These are phyloP conservation scores for Xylaria sp. DNA, from an alignment of 495 filamentous ascomycete species.

Conservation along the genomic window DNA sequence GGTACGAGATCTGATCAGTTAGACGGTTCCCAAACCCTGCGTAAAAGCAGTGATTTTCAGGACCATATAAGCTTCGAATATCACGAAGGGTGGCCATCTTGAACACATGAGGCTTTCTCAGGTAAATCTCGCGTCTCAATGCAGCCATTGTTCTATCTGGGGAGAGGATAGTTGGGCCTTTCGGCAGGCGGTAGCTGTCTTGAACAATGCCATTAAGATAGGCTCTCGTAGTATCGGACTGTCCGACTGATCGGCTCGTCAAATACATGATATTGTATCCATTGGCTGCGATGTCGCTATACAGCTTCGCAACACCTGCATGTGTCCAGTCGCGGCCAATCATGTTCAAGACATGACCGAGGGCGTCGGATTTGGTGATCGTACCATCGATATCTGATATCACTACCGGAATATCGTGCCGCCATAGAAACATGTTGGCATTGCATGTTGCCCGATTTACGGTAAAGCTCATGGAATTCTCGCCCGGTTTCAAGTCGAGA, in stretches of 20 bases:
- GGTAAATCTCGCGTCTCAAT: constrained; percentile 88
- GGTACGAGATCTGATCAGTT: constrained; percentile 95
- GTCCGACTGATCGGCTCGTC: constrained; percentile 90
- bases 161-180: constrained; percentile 91
- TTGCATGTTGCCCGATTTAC: constrained; percentile 93
- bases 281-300: constrained; percentile 93
- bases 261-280: constrained; percentile 99
- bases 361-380: constrained; percentile 97
- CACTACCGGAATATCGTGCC: constrained; percentile 85
- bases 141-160: constrained; percentile 98
- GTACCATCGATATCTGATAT: constrained; percentile 99
- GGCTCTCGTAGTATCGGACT: constrained; percentile 87
- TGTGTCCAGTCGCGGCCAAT: constrained; percentile 99
- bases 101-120: constrained; percentile 97
- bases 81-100: constrained; percentile 98
- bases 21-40: constrained; percentile 97
- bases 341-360: constrained; percentile 98
- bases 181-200: constrained; percentile 83
- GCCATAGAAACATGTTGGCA: constrained; percentile 93
- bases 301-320: constrained; percentile 93
- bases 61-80: constrained; percentile 86
- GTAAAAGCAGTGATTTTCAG: constrained; percentile 84
- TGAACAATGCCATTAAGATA: constrained; percentile 92
- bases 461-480: constrained; percentile 93
- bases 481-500: constrained; percentile 78